Evolutionary conservation across 192 early-diverging fungal genomes (phyloP).

Genomic region (Backusella westeae): DNA sequence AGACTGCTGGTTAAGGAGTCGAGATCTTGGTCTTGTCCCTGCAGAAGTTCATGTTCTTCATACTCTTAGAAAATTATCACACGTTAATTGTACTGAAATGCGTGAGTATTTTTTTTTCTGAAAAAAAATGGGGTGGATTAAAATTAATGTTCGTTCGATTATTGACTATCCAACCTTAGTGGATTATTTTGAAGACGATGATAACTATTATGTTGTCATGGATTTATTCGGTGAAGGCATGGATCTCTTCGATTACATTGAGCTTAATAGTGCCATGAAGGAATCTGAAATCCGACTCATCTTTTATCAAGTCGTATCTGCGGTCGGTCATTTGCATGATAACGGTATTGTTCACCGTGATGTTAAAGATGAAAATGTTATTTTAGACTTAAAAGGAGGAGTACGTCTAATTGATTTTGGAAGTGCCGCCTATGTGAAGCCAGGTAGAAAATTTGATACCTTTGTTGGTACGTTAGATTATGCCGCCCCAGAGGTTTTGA

Average conservation of each 20-base stretch:
- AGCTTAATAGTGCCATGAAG: conserved; percentile 31
- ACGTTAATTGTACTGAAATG: conserved; percentile 50
- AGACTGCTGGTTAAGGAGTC: conserved; percentile 62
- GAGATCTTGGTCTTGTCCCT: conserved; percentile 58
- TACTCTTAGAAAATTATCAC: conserved; percentile 47
- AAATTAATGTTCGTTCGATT: neutral
- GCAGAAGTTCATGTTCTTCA: conserved; percentile 72
- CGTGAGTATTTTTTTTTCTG: conserved; percentile 14
- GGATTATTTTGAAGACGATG: conserved; percentile 68
- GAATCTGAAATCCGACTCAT: conserved; percentile 28
- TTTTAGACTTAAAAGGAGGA: conserved; percentile 56
- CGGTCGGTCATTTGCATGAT: conserved; percentile 47
- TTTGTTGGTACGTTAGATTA: conserved; percentile 84
- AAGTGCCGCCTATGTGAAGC: conserved; percentile 67
- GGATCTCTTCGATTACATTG: conserved; percentile 51
- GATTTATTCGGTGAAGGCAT: conserved; percentile 41
- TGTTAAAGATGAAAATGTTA: conserved; percentile 86
- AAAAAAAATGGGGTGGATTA: neutral
- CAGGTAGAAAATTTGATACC: conserved; percentile 54
- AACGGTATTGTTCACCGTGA: conserved; percentile 67
- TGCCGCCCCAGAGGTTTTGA: conserved; percentile 74
- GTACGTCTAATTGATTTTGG: conserved; percentile 85
- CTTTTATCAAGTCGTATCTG: conserved; percentile 36
- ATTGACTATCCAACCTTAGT: conserved; percentile 26
- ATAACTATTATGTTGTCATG: conserved; percentile 66